Evolutionary conservation across 1,139 yeast species (phyloP).

Genomic region (Kurtzmaniella quercitrusa): DNA sequence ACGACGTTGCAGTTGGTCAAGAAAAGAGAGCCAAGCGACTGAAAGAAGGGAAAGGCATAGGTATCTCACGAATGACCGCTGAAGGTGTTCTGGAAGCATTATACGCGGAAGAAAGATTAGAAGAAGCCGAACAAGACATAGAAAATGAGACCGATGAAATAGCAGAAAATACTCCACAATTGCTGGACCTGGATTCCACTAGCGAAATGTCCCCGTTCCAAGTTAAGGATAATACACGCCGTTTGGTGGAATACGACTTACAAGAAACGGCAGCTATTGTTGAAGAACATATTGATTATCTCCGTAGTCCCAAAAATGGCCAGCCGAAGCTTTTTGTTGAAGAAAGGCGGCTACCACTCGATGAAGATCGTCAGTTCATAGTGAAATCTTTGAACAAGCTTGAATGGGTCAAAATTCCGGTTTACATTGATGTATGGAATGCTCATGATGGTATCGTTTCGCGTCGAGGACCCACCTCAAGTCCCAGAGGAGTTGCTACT

Average conservation of each 20-base stretch:
- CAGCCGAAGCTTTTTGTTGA: conserved; percentile 27
- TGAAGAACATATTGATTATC: conserved; percentile 13
- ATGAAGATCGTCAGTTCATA: conserved; percentile 37
- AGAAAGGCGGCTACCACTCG: conserved; percentile 34
- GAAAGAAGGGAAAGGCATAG: conserved; percentile 25
- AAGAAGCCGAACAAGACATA: neutral
- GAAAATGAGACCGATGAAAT: conserved; percentile 9
- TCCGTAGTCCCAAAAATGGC: conserved; percentile 18
- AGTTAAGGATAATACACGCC: neutral
- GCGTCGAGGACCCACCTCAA: conserved; percentile 55
- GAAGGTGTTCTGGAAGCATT: conserved; percentile 36
- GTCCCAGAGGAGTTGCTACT: conserved; percentile 52
- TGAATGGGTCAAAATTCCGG: conserved; percentile 66
- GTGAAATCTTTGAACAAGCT: conserved; percentile 48
- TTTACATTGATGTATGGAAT: conserved; percentile 60
- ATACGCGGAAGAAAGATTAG: conserved; percentile 34
- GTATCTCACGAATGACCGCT: conserved; percentile 41
- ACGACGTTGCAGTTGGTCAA: conserved; percentile 32
- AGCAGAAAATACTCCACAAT: conserved; percentile 7
- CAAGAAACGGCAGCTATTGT: conserved; percentile 26
- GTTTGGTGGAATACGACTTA: conserved; percentile 14
- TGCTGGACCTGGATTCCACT: neutral
- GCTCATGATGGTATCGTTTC: conserved; percentile 75
- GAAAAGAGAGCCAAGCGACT: conserved; percentile 27
- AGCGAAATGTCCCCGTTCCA: neutral